Percentiles rank a stretch among this genome's conserved stretches.
These are phyloP conservation scores for Lipomyces sp. DNA, from an alignment of 805 yeast genomes.

Conservation along the genomic window DNA sequence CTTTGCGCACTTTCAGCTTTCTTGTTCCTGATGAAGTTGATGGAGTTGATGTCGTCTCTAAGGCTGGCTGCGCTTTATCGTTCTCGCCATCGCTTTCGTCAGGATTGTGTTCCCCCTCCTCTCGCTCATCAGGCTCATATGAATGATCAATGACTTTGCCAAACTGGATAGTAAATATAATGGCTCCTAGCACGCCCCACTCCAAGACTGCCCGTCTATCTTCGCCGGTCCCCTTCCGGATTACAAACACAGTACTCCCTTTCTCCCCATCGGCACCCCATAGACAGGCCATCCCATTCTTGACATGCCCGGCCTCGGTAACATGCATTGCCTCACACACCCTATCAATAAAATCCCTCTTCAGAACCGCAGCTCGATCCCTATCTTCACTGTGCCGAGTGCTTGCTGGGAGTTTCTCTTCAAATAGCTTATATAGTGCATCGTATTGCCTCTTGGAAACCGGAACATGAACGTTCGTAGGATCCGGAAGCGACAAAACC, in stretches of 20 bases:
- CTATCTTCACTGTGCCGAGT: not conserved
- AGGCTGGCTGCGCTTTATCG: not conserved
- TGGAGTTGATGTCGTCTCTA: not conserved
- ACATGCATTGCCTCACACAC: not conserved
- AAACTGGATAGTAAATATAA: slow-evolving; percentile 16
- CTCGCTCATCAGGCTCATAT: not conserved
- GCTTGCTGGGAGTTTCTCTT: slow-evolving; percentile 13
- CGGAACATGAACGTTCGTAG: slow-evolving; percentile 26
- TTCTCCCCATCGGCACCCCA: slow-evolving; percentile 4
- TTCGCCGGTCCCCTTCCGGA: not conserved
- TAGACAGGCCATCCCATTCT: not conserved
- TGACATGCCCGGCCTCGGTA: not conserved
- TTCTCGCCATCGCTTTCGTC: not conserved
- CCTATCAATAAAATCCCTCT: not conserved
- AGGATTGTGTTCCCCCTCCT: slow-evolving; percentile 4
- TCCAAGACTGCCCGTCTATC: not conserved
- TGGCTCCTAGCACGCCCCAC: slow-evolving; percentile 28
- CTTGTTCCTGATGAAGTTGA: slow-evolving; percentile 1
- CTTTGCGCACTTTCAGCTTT: not conserved
- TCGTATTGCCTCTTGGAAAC: slow-evolving; percentile 21
- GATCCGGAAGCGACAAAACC: slow-evolving; percentile 16
- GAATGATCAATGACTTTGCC: slow-evolving; percentile 20
- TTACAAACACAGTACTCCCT: not conserved
- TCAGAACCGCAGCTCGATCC: not conserved
- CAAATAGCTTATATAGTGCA: slow-evolving; percentile 19